These are phyloP conservation scores for Brachypodium distachyon DNA, from an alignment of 202 grass and related monocot species.

Conservation along the genomic window DNA sequence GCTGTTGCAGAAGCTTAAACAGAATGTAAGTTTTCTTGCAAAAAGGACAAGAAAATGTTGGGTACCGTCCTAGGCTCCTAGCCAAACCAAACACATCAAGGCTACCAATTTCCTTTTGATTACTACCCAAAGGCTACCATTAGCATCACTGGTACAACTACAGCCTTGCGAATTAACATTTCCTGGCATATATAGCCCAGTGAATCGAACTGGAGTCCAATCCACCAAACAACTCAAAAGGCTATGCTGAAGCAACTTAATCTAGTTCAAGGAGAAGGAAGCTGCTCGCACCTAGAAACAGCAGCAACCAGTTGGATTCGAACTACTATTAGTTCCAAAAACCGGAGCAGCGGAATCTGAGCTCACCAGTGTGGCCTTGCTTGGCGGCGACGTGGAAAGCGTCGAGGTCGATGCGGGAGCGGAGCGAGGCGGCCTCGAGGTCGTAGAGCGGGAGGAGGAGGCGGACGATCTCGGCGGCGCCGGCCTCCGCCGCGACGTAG, in stretches of 20 bases:
- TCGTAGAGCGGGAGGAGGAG: slow-evolving; percentile 74
- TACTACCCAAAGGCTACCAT: background rate
- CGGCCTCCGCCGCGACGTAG: slow-evolving; percentile 79
- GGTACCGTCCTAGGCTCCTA: no score
- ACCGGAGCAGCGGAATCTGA: no score
- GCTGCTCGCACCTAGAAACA: background rate
- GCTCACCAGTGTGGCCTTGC: slow-evolving; percentile 76
- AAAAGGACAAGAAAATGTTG: background rate
- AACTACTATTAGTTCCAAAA: background rate
- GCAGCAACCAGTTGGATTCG: background rate
- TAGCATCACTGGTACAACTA: background rate
- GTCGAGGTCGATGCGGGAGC: slow-evolving; percentile 87
- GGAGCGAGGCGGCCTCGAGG: slow-evolving; percentile 42
- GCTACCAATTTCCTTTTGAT: background rate
- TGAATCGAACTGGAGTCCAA: background rate
- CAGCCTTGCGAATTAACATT: background rate
- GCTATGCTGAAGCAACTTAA: background rate
- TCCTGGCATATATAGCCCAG: background rate
- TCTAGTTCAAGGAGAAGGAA: background rate
- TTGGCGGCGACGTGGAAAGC: slow-evolving; percentile 95
- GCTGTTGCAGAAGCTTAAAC: background rate
- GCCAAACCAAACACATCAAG: background rate
- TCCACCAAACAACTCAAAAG: background rate
- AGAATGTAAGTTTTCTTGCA: background rate
- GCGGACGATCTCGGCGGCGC: slow-evolving; percentile 63